Conservation (phyloP, 2,329 filamentous ascomycete genomes). For the Hawksworthiomyces lignivorus region DNA sequence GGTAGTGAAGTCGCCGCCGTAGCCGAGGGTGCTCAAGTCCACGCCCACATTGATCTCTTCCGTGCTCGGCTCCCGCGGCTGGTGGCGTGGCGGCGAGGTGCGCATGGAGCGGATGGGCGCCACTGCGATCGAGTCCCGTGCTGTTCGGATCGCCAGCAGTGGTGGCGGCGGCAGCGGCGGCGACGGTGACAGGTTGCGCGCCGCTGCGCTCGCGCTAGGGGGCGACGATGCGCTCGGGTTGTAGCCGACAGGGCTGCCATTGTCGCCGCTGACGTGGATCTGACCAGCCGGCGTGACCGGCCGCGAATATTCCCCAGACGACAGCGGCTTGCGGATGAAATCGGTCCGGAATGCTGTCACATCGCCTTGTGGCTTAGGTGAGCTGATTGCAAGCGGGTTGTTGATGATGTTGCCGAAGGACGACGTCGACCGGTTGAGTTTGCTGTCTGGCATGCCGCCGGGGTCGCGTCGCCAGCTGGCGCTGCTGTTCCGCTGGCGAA, state of each 20-base stretch:
- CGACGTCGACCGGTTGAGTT: slow-evolving; percentile 26
- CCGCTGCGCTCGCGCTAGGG: background rate
- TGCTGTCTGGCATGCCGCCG: slow-evolving; percentile 12
- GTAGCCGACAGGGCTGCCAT: slow-evolving; percentile 8
- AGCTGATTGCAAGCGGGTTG: slow-evolving; percentile 51
- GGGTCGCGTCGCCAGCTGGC: slow-evolving; percentile 8
- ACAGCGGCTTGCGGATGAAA: slow-evolving; percentile 38
- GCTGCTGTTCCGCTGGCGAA: slow-evolving; percentile 15
- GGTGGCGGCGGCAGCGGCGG: slow-evolving; percentile 15
- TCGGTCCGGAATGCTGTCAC: slow-evolving; percentile 38
- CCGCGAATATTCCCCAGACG: slow-evolving; percentile 9
- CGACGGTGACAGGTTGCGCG: slow-evolving; percentile 14
- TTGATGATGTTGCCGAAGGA: slow-evolving; percentile 47
- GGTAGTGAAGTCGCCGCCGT: slow-evolving; percentile 1
- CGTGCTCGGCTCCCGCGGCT: slow-evolving; percentile 32
- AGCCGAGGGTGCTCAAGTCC: slow-evolving; percentile 35
- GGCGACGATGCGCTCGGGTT: slow-evolving; percentile 6
- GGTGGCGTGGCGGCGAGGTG: slow-evolving; percentile 16
- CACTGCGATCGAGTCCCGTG: slow-evolving; percentile 11
- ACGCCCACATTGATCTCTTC: slow-evolving; percentile 46
- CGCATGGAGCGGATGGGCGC: slow-evolving; percentile 33
- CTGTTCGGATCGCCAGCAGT: slow-evolving; percentile 8
- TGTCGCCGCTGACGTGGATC: background rate
- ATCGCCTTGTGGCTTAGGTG: slow-evolving; percentile 40
- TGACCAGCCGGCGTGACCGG: slow-evolving; percentile 9